phyloP scores from a whole-genome alignment of 2,329 filamentous ascomycete species.

The Calonectria pseudoreteaudii region DNA sequence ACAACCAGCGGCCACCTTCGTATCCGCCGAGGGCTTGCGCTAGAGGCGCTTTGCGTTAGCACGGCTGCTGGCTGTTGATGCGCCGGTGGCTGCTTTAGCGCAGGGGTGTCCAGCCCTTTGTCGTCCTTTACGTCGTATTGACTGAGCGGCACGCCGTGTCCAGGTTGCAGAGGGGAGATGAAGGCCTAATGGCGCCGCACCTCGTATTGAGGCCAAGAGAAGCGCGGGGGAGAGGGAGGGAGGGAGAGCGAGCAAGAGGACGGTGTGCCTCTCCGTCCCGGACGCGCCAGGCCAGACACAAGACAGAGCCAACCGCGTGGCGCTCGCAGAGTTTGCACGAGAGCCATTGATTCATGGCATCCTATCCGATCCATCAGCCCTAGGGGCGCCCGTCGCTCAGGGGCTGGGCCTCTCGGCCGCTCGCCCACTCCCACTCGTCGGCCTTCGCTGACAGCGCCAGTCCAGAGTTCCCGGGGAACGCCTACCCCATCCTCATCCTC shows the following conservation, averaged over 20 bases:
- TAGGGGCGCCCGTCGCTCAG: background rate
- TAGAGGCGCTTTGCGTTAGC: background rate
- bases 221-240: too few species aligned
- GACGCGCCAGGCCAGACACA: background rate
- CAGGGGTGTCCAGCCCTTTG: background rate
- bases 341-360: background rate
- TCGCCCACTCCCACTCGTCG: background rate
- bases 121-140: background rate
- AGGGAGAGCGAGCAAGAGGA: too few species aligned
- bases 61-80: background rate
- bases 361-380: background rate
- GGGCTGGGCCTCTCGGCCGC: background rate
- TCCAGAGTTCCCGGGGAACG: constrained; percentile 6
- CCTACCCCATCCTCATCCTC: background rate
- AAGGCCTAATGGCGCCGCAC: background rate
- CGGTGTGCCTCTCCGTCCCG: too few species aligned
- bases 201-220: background rate
- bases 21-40: background rate
- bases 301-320: background rate
- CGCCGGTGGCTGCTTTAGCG: constrained; percentile 4
- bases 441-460: background rate
- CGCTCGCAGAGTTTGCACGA: background rate
- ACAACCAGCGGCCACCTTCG: background rate
- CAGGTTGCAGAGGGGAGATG: background rate
- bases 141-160: background rate